Percentiles rank a stretch among this genome's conserved stretches.
phyloP scores from a whole-genome alignment of 768 basidiomycete species.

The Mycena leptocephala region DNA sequence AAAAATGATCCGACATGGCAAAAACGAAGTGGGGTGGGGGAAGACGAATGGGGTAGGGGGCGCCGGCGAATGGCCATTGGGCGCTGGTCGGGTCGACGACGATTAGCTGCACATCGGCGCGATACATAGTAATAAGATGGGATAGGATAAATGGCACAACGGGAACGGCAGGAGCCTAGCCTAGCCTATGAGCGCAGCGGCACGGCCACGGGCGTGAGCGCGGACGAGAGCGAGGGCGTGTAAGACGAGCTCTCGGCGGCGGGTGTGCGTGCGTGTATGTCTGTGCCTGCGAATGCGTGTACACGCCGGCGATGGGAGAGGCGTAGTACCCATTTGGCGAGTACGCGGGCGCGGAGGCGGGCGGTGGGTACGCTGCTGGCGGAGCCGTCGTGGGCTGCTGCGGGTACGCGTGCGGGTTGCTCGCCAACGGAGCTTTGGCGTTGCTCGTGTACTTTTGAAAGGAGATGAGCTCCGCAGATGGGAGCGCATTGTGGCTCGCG shows the following conservation, averaged over 20 bases:
- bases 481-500: slow-evolving; percentile 60
- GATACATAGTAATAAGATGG: slow-evolving; percentile 31
- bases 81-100: not conserved
- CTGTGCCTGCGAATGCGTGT: not conserved
- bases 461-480: slow-evolving; percentile 74
- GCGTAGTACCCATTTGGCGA: slow-evolving; percentile 16
- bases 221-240: slow-evolving; percentile 56
- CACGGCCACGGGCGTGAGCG: slow-evolving; percentile 55
- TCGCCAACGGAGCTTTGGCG: not conserved
- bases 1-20: no score
- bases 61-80: slow-evolving; percentile 1
- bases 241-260: slow-evolving; percentile 19
- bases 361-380: not conserved
- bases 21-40: slow-evolving; percentile 6
- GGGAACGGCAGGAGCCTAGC: not conserved
- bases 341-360: slow-evolving; percentile 4
- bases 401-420: not conserved
- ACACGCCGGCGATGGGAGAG: not conserved
- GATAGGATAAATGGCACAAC: slow-evolving; percentile 9
- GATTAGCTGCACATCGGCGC: slow-evolving; percentile 25
- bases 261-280: not conserved
- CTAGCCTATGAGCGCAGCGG: slow-evolving; percentile 37
- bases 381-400: not conserved
- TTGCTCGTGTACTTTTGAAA: slow-evolving; percentile 56
- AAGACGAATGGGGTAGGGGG: slow-evolving; percentile 8